Percentiles rank a stretch among this genome's conserved stretches.
These are phyloP conservation scores for Salix brachista DNA, from an alignment of 345 rosid genomes.

Conservation along the genomic window DNA sequence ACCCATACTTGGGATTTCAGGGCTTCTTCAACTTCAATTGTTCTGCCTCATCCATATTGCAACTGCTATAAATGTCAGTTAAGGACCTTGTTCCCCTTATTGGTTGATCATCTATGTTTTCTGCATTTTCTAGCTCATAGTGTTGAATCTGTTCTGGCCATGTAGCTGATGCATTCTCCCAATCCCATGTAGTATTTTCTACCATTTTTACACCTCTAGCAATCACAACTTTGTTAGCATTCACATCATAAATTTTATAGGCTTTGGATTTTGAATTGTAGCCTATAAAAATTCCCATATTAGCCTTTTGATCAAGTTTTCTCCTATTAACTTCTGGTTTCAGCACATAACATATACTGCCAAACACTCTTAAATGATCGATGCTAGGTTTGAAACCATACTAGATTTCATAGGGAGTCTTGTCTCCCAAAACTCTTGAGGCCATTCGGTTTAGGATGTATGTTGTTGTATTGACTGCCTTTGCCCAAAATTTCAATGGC, in stretches of 20 bases:
- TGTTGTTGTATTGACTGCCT: no score
- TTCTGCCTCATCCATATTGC: neutral
- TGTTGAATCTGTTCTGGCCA: neutral
- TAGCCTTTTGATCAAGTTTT: no score
- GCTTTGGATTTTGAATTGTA: neutral
- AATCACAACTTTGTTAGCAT: no score
- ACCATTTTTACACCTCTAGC: neutral
- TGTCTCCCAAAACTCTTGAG: no score
- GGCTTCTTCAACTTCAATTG: no score
- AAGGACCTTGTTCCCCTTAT: neutral
- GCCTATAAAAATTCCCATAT: neutral
- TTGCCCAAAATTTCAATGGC: no score
- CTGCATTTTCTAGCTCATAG: rapidly evolving
- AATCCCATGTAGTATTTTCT: neutral
- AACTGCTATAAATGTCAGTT: neutral
- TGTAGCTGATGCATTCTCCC: rapidly evolving
- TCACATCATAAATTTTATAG: no score
- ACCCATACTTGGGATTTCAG: neutral
- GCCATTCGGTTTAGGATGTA: no score
- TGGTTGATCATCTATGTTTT: rapidly evolving
- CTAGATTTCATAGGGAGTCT: no score
- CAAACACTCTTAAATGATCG: no score
- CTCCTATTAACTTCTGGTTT: rapidly evolving
- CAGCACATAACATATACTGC: no score
- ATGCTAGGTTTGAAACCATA: no score